phyloP scores from a whole-genome alignment of 352 stramenopile species.

The Peronospora belbahrii region DNA sequence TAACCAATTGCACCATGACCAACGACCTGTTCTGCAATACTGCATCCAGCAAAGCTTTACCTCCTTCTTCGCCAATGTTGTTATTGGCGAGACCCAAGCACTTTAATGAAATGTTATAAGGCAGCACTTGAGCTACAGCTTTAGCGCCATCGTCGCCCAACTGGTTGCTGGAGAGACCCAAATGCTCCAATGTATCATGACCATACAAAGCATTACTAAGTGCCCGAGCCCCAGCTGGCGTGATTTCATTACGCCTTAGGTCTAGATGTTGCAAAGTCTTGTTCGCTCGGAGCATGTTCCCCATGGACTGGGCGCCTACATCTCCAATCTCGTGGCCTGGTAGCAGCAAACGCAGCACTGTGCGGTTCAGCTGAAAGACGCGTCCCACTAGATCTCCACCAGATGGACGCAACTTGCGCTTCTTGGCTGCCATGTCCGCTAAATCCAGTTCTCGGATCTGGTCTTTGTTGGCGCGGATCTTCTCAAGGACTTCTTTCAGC shows the following conservation, averaged over 20 bases:
- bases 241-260: slow-evolving; percentile 43
- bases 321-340: slow-evolving; percentile 48
- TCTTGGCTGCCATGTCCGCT: slow-evolving; percentile 44
- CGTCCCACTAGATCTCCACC: slow-evolving; percentile 40
- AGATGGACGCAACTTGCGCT: slow-evolving; percentile 28
- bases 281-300: slow-evolving; percentile 45
- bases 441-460: slow-evolving; percentile 47
- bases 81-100: slow-evolving; percentile 45
- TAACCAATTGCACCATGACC: slow-evolving; percentile 34
- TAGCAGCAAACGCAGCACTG: slow-evolving; percentile 36
- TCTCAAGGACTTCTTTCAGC: slow-evolving; percentile 49
- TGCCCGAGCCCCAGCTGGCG: slow-evolving; percentile 16
- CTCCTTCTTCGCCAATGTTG: slow-evolving; percentile 33
- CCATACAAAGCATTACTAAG: slow-evolving; percentile 39
- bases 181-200: slow-evolving; percentile 39
- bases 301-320: slow-evolving; percentile 35
- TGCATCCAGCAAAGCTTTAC: slow-evolving; percentile 33
- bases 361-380: slow-evolving; percentile 46
- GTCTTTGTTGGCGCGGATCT: slow-evolving; percentile 46
- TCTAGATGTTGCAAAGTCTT: slow-evolving; percentile 42
- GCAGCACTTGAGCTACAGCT: slow-evolving; percentile 35
- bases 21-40: slow-evolving; percentile 40
- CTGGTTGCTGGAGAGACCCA: slow-evolving; percentile 37
- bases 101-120: slow-evolving; percentile 45
- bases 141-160: slow-evolving; percentile 41